These are phyloP conservation scores for Vanderwaltozyma polyspora DNA, from an alignment of 805 yeast genomes.

Conservation along the genomic window DNA sequence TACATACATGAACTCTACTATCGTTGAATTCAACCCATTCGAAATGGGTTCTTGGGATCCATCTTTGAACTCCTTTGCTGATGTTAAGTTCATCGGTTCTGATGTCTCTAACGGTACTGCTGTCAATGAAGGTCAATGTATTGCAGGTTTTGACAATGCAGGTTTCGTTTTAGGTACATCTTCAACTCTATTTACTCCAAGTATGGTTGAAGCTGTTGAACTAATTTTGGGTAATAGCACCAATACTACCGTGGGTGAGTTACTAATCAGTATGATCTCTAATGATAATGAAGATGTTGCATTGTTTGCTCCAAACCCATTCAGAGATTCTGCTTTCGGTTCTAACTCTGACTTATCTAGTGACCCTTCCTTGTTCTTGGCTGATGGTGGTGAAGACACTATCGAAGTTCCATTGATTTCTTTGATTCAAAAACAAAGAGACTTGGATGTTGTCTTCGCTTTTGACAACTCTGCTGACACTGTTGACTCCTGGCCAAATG, in stretches of 20 bases:
- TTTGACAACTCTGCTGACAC: constrained; percentile 62
- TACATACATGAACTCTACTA: constrained; percentile 58
- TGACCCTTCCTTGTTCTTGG: constrained; percentile 35
- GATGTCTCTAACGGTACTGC: constrained; percentile 50
- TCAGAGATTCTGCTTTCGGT: constrained; percentile 35
- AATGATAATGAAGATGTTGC: constrained; percentile 56
- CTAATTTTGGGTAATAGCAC: background rate
- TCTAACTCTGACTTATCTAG: constrained; percentile 14
- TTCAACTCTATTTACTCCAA: constrained; percentile 65
- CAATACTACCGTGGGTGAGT: background rate
- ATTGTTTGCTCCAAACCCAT: constrained; percentile 62
- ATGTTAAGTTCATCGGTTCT: constrained; percentile 62
- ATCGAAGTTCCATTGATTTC: constrained; percentile 58
- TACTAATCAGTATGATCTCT: constrained; percentile 7
- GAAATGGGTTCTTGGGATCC: constrained; percentile 89
- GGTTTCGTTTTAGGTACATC: constrained; percentile 80
- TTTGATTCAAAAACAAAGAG: constrained; percentile 46
- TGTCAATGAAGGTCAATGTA: constrained; percentile 37
- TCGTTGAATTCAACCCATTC: constrained; percentile 52
- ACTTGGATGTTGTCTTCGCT: constrained; percentile 53
- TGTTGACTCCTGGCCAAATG: constrained; percentile 51
- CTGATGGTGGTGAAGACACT: constrained; percentile 64
- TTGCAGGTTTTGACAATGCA: constrained; percentile 66
- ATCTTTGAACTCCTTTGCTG: constrained; percentile 51
- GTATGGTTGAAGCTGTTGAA: constrained; percentile 36